phyloP scores from a whole-genome alignment of 2,329 filamentous ascomycete species.

The Colletotrichum tabaci region DNA sequence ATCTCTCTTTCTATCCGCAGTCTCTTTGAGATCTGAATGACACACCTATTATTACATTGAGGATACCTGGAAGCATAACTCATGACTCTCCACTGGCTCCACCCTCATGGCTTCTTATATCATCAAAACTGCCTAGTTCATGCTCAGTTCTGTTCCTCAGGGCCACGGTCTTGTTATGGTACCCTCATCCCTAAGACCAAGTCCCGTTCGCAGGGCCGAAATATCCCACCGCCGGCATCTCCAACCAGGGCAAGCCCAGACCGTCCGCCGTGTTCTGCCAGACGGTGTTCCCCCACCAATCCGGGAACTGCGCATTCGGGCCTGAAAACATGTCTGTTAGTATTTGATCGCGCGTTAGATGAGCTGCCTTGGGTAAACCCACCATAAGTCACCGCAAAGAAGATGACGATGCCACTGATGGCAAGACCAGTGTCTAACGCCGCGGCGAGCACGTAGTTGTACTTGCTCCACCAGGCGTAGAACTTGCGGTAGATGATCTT shows the following conservation, averaged over 20 bases:
- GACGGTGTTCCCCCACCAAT: constrained; percentile 67
- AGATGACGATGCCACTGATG: constrained; percentile 67
- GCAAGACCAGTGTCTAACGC: constrained; percentile 71
- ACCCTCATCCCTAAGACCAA: constrained; percentile 6
- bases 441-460: constrained; percentile 73
- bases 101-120: too few species aligned
- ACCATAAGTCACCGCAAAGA: constrained; percentile 55
- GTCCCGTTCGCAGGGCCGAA: constrained; percentile 36
- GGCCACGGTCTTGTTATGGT: too few species aligned
- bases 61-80: too few species aligned
- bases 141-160: too few species aligned
- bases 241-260: constrained; percentile 18
- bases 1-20: too few species aligned
- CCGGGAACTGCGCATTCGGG: constrained; percentile 59
- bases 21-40: too few species aligned
- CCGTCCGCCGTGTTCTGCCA: constrained; percentile 37
- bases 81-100: too few species aligned
- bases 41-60: too few species aligned
- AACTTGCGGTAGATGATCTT: constrained; percentile 64
- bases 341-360: too few species aligned
- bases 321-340: constrained; percentile 53
- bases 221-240: constrained; percentile 31
- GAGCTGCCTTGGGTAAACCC: constrained; percentile 42
- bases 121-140: too few species aligned
- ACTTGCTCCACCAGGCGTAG: constrained; percentile 70